Conservation (phyloP, 257 asterid species). For the Lycium barbarum region DNA sequence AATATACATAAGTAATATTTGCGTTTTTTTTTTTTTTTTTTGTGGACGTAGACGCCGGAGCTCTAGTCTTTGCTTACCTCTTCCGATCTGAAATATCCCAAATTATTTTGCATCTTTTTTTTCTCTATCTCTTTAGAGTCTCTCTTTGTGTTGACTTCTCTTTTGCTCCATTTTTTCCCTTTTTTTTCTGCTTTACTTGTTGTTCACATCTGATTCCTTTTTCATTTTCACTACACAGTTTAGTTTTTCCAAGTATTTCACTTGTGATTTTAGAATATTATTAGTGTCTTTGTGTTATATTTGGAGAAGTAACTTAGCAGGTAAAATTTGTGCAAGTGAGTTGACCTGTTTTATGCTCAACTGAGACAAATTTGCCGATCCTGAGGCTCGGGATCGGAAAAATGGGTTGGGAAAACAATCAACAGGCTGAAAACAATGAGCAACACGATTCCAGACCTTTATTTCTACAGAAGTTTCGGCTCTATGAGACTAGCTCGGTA, state of each 20-base stretch:
- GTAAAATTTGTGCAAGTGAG: not conserved
- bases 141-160: slow-evolving; percentile 24
- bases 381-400: slow-evolving; percentile 57
- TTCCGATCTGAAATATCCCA: slow-evolving; percentile 18
- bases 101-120: not conserved
- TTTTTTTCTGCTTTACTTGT: not conserved
- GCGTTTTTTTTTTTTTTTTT: slow-evolving; percentile 3
- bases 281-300: not conserved
- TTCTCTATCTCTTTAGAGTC: not conserved
- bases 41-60: slow-evolving; percentile 30
- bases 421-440: slow-evolving; percentile 28
- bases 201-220: not conserved
- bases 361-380: slow-evolving; percentile 35
- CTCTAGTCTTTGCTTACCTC: slow-evolving; percentile 26
- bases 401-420: slow-evolving; percentile 42
- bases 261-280: not conserved
- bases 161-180: too few species aligned
- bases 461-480: slow-evolving; percentile 75
- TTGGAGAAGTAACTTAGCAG: not conserved
- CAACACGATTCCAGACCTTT: slow-evolving; percentile 34
- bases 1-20: not conserved
- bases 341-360: not conserved
- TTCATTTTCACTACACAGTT: not conserved
- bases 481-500: slow-evolving; percentile 93
- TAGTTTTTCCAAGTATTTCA: not conserved